phyloP scores from a whole-genome alignment of 768 basidiomycete species.

The Pleurotus salmoneostramineus region DNA sequence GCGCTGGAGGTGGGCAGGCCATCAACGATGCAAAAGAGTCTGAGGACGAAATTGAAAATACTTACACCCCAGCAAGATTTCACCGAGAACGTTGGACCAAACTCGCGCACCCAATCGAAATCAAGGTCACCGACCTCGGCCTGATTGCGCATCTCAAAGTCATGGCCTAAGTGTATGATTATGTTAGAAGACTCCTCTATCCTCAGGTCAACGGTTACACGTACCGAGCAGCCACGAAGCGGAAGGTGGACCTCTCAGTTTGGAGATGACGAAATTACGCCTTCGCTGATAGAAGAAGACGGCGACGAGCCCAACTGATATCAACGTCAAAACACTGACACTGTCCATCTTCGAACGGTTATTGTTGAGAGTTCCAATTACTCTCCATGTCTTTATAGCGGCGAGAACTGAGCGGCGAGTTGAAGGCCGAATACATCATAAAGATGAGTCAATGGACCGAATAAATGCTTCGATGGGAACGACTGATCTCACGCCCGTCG shows the following conservation, averaged over 20 bases:
- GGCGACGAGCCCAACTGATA: neutral
- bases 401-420: too few species aligned
- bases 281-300: neutral
- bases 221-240: slow-evolving; percentile 5
- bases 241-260: neutral
- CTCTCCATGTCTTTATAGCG: too few species aligned
- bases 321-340: neutral
- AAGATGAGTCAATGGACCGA: neutral
- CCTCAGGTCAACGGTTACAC: neutral
- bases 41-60: neutral
- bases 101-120: slow-evolving; percentile 21
- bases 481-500: too few species aligned
- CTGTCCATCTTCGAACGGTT: neutral
- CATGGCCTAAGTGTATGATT: slow-evolving; percentile 15
- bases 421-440: neutral
- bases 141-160: slow-evolving; percentile 15
- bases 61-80: slow-evolving; percentile 5
- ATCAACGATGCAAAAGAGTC: neutral
- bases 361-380: too few species aligned
- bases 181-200: neutral
- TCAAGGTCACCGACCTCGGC: slow-evolving; percentile 24
- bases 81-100: slow-evolving; percentile 19
- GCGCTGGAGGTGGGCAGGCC: slow-evolving; percentile 12
- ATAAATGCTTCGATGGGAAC: too few species aligned
- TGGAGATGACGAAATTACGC: neutral